Evolutionary conservation across 2,329 filamentous ascomycete species (phyloP).

Genomic region (Sclerotiophoma versabilis): DNA sequence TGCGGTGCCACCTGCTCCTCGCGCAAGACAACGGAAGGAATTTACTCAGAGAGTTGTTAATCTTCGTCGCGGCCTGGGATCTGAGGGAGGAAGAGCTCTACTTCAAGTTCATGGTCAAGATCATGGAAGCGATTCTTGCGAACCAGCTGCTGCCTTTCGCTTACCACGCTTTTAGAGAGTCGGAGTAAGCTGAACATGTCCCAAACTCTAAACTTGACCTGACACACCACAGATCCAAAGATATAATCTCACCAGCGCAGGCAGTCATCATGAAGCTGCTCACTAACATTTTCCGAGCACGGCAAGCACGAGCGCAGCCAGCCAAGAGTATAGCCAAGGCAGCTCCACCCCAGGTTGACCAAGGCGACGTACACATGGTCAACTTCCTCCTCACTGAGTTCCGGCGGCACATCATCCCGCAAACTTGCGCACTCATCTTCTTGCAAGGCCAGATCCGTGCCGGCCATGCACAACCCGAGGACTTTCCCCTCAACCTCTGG

Average conservation of each 20-base stretch:
- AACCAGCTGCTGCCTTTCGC: conserved; percentile 90
- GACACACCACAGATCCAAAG: conserved; percentile 68
- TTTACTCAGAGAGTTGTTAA: conserved; percentile 85
- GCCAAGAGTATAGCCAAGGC: conserved; percentile 54
- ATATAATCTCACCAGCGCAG: conserved; percentile 94
- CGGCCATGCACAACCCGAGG: conserved; percentile 75
- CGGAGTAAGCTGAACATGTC: conserved; percentile 35
- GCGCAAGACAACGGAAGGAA: conserved; percentile 91
- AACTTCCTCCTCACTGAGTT: conserved; percentile 95
- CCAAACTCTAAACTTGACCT: conserved; percentile 10
- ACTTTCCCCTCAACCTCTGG: conserved; percentile 95
- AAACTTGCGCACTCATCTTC: conserved; percentile 93
- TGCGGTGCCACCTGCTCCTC: conserved; percentile 86
- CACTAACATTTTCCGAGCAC: conserved; percentile 82
- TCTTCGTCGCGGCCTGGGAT: conserved; percentile 98
- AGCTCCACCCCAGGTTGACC: conserved; percentile 58
- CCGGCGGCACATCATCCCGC: conserved; percentile 88
- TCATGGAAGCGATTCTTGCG: conserved; percentile 89
- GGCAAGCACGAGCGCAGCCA: conserved; percentile 51
- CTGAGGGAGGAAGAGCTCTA: conserved; percentile 92
- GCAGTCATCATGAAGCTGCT: conserved; percentile 90
- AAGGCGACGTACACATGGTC: conserved; percentile 70
- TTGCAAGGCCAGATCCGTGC: conserved; percentile 89
- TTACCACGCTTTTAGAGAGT: conserved; percentile 86
- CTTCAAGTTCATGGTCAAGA: conserved; percentile 95